Conservation (phyloP, 2,329 filamentous ascomycete genomes). For the Fusarium falciforme region DNA sequence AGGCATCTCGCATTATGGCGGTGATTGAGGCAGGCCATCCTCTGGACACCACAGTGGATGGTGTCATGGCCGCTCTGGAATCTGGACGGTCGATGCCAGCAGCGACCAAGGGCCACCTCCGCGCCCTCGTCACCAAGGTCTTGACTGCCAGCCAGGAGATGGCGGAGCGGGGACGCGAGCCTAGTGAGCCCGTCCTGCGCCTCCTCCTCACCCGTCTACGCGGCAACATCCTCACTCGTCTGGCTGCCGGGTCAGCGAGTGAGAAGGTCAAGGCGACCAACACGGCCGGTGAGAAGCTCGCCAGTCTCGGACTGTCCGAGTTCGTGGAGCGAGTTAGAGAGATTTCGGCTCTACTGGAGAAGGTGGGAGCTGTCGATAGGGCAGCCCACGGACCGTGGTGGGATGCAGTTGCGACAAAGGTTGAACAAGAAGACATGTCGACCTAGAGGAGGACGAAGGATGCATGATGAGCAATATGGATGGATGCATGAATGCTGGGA, state of each 20-base stretch:
- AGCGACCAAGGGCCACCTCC: constrained; percentile 69
- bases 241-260: constrained; percentile 73
- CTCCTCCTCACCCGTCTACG: constrained; percentile 76
- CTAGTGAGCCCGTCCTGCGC: constrained; percentile 69
- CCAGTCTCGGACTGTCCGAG: constrained; percentile 76
- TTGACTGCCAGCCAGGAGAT: constrained; percentile 62
- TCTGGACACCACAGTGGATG: constrained; percentile 66
- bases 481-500: constrained; percentile 34
- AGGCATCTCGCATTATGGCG: constrained; percentile 76
- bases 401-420: constrained; percentile 71
- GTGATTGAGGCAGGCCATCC: constrained; percentile 71
- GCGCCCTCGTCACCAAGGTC: constrained; percentile 68
- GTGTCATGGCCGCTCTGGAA: constrained; percentile 72
- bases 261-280: constrained; percentile 78
- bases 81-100: constrained; percentile 72
- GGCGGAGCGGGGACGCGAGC: constrained; percentile 54
- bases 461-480: constrained; percentile 35
- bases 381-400: constrained; percentile 78
- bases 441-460: constrained; percentile 25
- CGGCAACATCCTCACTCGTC: constrained; percentile 72
- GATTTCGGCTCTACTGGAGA: constrained; percentile 75
- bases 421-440: constrained; percentile 56
- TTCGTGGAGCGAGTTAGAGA: constrained; percentile 77
- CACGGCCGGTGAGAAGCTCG: constrained; percentile 76
- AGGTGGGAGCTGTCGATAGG: constrained; percentile 74